Evolutionary conservation across 208 protist genomes (phyloP).

Genomic region (Leishmania tarentolae): DNA sequence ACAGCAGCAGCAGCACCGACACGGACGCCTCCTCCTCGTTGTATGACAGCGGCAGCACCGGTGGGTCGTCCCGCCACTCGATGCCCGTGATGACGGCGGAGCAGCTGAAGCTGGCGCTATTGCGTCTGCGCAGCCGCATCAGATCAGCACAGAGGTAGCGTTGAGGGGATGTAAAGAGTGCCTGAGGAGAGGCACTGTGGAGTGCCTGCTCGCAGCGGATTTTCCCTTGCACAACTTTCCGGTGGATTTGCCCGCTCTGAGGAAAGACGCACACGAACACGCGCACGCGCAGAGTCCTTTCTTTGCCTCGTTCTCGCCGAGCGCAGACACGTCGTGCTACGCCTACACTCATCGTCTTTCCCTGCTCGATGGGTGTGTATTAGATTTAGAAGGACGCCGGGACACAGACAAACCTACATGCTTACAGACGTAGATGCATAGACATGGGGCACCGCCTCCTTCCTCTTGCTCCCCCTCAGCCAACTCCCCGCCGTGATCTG

Average conservation of each 20-base stretch:
- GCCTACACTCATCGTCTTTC: neutral
- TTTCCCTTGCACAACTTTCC: neutral
- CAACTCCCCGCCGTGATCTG: neutral
- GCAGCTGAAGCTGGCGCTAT: constrained; percentile 66
- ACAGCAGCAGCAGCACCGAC: constrained; percentile 10
- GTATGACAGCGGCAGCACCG: neutral
- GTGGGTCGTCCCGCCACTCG: neutral
- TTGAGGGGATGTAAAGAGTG: neutral
- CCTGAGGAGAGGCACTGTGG: neutral
- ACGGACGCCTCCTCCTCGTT: neutral
- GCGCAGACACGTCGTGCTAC: neutral
- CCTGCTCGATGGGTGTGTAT: neutral
- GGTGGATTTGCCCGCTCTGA: neutral
- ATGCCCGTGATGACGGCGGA: constrained; percentile 72
- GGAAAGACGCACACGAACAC: neutral
- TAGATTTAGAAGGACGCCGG: neutral
- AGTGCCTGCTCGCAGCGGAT: neutral
- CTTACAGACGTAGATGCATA: neutral
- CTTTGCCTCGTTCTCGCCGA: neutral
- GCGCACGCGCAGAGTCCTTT: neutral
- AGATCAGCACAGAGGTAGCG: constrained; percentile 18
- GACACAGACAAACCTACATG: neutral
- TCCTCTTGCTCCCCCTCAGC: neutral
- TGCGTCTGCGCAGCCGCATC: constrained; percentile 65
- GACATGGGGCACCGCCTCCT: neutral